Percentiles rank a stretch among this genome's conserved stretches.
Conservation (phyloP, 495 filamentous ascomycete species). For the Penicillium cataractarum region DNA sequence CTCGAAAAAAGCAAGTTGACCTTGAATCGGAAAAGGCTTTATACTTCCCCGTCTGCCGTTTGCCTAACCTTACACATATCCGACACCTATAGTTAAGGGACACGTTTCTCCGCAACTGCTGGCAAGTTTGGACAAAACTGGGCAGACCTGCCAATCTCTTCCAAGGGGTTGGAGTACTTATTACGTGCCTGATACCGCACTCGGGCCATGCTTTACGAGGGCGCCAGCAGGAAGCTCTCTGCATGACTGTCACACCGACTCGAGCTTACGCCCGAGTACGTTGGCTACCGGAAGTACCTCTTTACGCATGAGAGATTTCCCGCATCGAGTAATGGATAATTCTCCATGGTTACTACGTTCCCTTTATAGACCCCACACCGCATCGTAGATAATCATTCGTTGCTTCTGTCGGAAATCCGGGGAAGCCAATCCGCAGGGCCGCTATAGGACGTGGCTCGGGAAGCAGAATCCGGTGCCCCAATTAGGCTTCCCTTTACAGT, state of each 20-base stretch:
- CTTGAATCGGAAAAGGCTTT: not conserved
- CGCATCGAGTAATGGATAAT: not conserved
- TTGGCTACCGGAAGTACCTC: not conserved
- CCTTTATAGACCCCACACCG: not conserved
- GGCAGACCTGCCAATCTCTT: not conserved
- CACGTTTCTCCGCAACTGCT: not conserved
- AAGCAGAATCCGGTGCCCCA: constrained; percentile 18
- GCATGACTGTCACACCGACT: constrained; percentile 12
- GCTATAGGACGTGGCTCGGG: constrained; percentile 7
- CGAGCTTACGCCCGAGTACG: not conserved
- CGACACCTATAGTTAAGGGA: not conserved
- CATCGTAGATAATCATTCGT: not conserved
- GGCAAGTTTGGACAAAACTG: not conserved
- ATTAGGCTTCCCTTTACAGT: not conserved
- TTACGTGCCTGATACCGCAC: not conserved
- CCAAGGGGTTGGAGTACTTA: not conserved
- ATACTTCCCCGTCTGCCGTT: not conserved
- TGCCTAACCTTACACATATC: not conserved
- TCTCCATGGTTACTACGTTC: not conserved
- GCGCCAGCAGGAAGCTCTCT: not conserved
- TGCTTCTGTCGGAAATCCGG: constrained; percentile 4
- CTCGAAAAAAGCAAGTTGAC: not conserved
- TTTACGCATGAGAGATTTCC: not conserved
- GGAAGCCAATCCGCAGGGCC: not conserved
- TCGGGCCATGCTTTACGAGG: not conserved